Conservation (phyloP, 495 filamentous ascomycete species). For the Filosporella fistucella region DNA sequence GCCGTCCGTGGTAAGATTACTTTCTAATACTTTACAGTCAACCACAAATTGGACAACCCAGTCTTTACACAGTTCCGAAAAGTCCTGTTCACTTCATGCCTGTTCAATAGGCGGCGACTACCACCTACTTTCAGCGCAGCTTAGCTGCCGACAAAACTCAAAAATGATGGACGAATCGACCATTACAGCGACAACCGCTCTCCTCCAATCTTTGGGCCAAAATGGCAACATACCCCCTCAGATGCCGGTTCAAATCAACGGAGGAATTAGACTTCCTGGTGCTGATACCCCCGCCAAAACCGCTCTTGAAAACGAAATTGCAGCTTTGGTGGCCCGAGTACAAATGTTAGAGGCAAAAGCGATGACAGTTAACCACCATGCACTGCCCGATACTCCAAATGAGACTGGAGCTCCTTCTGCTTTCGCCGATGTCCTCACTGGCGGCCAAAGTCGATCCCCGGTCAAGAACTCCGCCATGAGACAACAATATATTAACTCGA, state of each 20-base stretch:
- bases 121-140: constrained; percentile 1
- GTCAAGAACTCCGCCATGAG: constrained; percentile 13
- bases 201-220: constrained; percentile 59
- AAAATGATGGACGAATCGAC: constrained; percentile 27
- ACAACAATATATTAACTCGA: constrained; percentile 11
- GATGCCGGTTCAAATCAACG: constrained; percentile 4
- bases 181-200: constrained; percentile 55
- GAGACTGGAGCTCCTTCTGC: constrained; percentile 48
- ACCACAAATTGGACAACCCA: too few relatives aligned
- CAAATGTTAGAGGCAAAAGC: constrained; percentile 66
- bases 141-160: constrained; percentile 6
- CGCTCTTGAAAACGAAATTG: constrained; percentile 66
- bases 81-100: constrained; percentile 10
- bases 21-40: too few relatives aligned
- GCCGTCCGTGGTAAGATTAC: too few relatives aligned
- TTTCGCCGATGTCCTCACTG: constrained; percentile 40
- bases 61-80: too few relatives aligned
- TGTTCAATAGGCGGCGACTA: constrained; percentile 7
- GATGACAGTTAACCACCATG: constrained; percentile 44
- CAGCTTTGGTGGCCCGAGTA: constrained; percentile 60
- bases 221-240: constrained; percentile 24
- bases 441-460: constrained; percentile 6
- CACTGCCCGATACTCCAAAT: constrained; percentile 59
- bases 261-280: constrained; percentile 52
- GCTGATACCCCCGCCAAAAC: constrained; percentile 56